These are phyloP conservation scores for Talaromyces verruculosus DNA, from an alignment of 2,329 filamentous ascomycete genomes.

Conservation along the genomic window DNA sequence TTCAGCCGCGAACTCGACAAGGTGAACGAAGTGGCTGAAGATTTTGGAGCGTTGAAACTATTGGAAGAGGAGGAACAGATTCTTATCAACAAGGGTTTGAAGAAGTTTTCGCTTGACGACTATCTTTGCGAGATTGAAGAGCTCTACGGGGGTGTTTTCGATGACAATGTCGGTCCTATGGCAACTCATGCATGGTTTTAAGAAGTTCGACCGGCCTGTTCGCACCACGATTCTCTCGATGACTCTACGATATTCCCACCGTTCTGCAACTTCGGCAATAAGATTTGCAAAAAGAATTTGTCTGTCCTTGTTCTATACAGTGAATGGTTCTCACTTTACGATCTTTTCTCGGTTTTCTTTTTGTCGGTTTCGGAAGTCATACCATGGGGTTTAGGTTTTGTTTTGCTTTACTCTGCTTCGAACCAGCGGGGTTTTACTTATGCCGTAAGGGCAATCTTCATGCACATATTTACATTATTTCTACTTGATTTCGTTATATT, in stretches of 20 bases:
- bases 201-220: too few relatives aligned
- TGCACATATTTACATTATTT: slow-evolving; percentile 19
- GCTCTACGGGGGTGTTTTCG: slow-evolving; percentile 64
- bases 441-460: slow-evolving; percentile 18
- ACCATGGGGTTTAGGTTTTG: slow-evolving; percentile 14
- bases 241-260: slow-evolving; percentile 16
- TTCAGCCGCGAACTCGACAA: slow-evolving; percentile 89
- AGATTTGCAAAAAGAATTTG: neutral
- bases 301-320: neutral
- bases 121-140: slow-evolving; percentile 79
- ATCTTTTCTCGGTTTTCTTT: slow-evolving; percentile 12
- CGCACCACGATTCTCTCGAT: slow-evolving; percentile 9
- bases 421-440: neutral
- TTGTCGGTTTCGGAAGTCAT: slow-evolving; percentile 11
- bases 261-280: neutral
- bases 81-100: slow-evolving; percentile 68
- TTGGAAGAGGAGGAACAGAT: slow-evolving; percentile 72
- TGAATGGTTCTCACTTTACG: slow-evolving; percentile 10
- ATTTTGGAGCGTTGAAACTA: slow-evolving; percentile 67
- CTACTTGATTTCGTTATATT: neutral
- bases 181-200: slow-evolving; percentile 41
- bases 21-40: slow-evolving; percentile 89
- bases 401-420: slow-evolving; percentile 3
- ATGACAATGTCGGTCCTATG: slow-evolving; percentile 41
- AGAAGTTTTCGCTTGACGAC: slow-evolving; percentile 73